Conservation (phyloP, 768 basidiomycete genomes). For the Tricholomella constricta region DNA sequence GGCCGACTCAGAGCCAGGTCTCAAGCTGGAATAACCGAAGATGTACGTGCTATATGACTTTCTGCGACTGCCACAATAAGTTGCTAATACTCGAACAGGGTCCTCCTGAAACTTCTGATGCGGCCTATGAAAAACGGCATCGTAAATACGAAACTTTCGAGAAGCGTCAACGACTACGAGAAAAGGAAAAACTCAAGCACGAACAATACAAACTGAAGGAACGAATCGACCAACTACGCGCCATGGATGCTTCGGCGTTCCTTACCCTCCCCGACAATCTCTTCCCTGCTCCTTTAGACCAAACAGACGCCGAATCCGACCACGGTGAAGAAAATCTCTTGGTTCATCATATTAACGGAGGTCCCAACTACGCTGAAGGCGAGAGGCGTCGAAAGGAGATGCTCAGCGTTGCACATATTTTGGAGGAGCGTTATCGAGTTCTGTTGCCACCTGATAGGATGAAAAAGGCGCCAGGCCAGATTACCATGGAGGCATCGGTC, state of each 20-base stretch:
- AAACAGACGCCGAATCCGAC: slow-evolving; percentile 24
- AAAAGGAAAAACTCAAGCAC: slow-evolving; percentile 90
- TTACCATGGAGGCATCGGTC: slow-evolving; percentile 14
- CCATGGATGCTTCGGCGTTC: slow-evolving; percentile 74
- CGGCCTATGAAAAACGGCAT: slow-evolving; percentile 79
- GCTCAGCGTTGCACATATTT: slow-evolving; percentile 62
- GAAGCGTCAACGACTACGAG: slow-evolving; percentile 80
- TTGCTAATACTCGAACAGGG: slow-evolving; percentile 35
- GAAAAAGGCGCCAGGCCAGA: slow-evolving; percentile 30
- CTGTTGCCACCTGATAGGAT: slow-evolving; percentile 69
- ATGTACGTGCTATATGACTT: slow-evolving; percentile 51
- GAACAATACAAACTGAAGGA: slow-evolving; percentile 92
- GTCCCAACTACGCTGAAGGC: slow-evolving; percentile 54
- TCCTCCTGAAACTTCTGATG: slow-evolving; percentile 74
- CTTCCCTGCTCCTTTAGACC: slow-evolving; percentile 46
- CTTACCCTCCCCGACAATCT: slow-evolving; percentile 58
- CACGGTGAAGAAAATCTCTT: slow-evolving; percentile 29
- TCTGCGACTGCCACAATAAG: background rate
- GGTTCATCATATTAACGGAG: slow-evolving; percentile 39
- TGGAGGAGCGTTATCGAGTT: slow-evolving; percentile 76
- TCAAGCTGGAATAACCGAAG: slow-evolving; percentile 52
- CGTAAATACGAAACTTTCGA: slow-evolving; percentile 86
- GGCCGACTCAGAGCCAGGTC: slow-evolving; percentile 65
- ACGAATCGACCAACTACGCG: slow-evolving; percentile 79
- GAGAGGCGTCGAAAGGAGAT: slow-evolving; percentile 74